phyloP scores from a whole-genome alignment of 208 protist genomes.

The Leishmania arabica region DNA sequence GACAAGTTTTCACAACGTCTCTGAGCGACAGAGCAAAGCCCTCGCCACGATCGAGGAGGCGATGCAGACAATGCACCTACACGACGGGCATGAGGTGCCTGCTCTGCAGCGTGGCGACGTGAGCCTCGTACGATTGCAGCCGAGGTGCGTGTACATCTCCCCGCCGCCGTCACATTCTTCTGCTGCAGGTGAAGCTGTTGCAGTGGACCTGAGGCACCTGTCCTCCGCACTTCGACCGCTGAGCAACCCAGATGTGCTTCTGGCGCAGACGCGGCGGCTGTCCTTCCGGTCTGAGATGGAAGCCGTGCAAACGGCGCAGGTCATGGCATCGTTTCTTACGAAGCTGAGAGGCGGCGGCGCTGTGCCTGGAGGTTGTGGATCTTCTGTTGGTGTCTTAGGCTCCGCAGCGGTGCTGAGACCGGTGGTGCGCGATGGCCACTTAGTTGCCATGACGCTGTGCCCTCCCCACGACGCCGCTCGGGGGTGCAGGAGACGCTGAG shows the following conservation, averaged over 20 bases:
- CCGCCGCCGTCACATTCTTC: background rate
- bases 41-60: slow-evolving; percentile 56
- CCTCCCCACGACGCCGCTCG: background rate
- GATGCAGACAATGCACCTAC: slow-evolving; percentile 77
- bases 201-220: slow-evolving; percentile 13
- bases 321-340: slow-evolving; percentile 47
- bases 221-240: slow-evolving; percentile 25
- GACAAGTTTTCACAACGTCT: slow-evolving; percentile 65
- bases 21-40: slow-evolving; percentile 34
- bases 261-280: slow-evolving; percentile 35
- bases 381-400: background rate
- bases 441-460: slow-evolving; percentile 34
- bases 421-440: slow-evolving; percentile 39
- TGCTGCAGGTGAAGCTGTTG: background rate
- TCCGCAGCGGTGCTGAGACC: slow-evolving; percentile 32
- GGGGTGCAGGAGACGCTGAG: background rate
- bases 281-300: slow-evolving; percentile 58
- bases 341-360: slow-evolving; percentile 5
- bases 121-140: slow-evolving; percentile 45
- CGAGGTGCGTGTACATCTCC: slow-evolving; percentile 48
- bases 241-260: slow-evolving; percentile 45
- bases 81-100: slow-evolving; percentile 81
- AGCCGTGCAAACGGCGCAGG: slow-evolving; percentile 54
- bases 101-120: slow-evolving; percentile 67
- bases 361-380: background rate